Percentiles rank a stretch among this genome's conserved stretches.
These are phyloP conservation scores for Astrothelium subdiscretum DNA, from an alignment of 495 filamentous ascomycete species.

Conservation along the genomic window DNA sequence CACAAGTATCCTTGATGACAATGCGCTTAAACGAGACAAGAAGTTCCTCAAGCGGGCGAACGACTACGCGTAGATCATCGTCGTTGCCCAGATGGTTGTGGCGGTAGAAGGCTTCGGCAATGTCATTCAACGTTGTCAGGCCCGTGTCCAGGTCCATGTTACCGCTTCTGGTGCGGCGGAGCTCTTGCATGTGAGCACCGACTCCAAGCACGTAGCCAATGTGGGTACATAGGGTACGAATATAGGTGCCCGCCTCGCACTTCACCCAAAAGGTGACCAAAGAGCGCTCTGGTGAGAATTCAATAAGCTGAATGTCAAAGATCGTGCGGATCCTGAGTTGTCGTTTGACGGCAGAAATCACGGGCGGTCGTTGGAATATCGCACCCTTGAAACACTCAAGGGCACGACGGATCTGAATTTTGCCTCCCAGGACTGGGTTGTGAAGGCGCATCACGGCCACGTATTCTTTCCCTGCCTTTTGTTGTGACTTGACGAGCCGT, in stretches of 20 bases:
- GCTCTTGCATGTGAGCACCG: constrained; percentile 97
- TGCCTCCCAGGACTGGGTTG: constrained; percentile 80
- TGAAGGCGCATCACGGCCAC: constrained; percentile 84
- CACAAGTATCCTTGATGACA: constrained; percentile 91
- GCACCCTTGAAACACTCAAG: constrained; percentile 91
- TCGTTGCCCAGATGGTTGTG: constrained; percentile 88
- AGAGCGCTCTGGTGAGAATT: constrained; percentile 95
- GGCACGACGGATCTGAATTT: constrained; percentile 78
- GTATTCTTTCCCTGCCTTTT: constrained; percentile 88
- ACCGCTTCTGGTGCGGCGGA: constrained; percentile 82
- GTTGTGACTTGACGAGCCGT: constrained; percentile 93
- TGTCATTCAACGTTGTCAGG: constrained; percentile 90
- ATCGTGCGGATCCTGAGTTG: constrained; percentile 95
- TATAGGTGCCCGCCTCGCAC: constrained; percentile 97
- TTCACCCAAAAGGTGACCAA: constrained; percentile 99
- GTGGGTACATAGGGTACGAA: constrained; percentile 95
- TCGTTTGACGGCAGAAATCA: constrained; percentile 97
- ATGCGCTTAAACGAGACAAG: constrained; percentile 88
- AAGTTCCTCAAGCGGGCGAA: constrained; percentile 80
- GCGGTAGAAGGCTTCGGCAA: constrained; percentile 87
- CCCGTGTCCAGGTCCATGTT: constrained; percentile 83
- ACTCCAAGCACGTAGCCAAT: constrained; percentile 85
- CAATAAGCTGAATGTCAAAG: constrained; percentile 84
- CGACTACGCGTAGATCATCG: constrained; percentile 73
- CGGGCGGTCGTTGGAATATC: constrained; percentile 89